These are phyloP conservation scores for Backusella mclennaniae DNA, from an alignment of 192 early-diverging fungal species.

Conservation along the genomic window DNA sequence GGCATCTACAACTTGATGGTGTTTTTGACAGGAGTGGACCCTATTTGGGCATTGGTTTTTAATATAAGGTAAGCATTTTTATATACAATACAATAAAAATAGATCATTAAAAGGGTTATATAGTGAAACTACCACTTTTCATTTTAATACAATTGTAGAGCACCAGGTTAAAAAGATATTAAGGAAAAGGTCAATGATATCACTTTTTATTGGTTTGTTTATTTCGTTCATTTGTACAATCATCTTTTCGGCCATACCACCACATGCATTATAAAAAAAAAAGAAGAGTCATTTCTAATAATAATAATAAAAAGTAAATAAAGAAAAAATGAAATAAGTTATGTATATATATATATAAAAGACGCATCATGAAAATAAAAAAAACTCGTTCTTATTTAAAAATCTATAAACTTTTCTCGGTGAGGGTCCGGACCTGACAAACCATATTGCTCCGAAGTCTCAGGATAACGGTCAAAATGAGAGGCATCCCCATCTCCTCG, in stretches of 20 bases:
- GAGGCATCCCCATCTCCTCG: slow-evolving; percentile 83
- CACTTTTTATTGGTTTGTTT: slow-evolving; percentile 14
- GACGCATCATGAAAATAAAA: background rate
- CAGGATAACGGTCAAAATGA: slow-evolving; percentile 94
- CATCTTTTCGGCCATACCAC: slow-evolving; percentile 27
- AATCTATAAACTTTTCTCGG: slow-evolving; percentile 16
- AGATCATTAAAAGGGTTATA: background rate
- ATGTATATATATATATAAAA: background rate
- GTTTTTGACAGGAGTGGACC: slow-evolving; percentile 37
- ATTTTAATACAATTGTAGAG: slow-evolving; percentile 31
- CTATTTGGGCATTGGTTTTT: slow-evolving; percentile 36
- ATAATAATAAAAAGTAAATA: background rate
- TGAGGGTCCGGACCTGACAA: slow-evolving; percentile 19
- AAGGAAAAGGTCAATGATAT: slow-evolving; percentile 23
- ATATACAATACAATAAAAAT: background rate
- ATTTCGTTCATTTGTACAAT: slow-evolving; percentile 1
- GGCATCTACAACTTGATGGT: slow-evolving; percentile 38
- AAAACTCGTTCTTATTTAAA: background rate
- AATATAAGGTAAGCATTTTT: slow-evolving; percentile 24
- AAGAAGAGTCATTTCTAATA: background rate
- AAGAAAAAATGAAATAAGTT: background rate
- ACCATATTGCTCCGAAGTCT: slow-evolving; percentile 90
- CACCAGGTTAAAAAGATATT: slow-evolving; percentile 27
- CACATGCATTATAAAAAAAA: slow-evolving; percentile 20
- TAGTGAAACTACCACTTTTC: slow-evolving; percentile 36